These are phyloP conservation scores for Zalaria sp. DNA, from an alignment of 2,329 filamentous ascomycete genomes.

Conservation along the genomic window DNA sequence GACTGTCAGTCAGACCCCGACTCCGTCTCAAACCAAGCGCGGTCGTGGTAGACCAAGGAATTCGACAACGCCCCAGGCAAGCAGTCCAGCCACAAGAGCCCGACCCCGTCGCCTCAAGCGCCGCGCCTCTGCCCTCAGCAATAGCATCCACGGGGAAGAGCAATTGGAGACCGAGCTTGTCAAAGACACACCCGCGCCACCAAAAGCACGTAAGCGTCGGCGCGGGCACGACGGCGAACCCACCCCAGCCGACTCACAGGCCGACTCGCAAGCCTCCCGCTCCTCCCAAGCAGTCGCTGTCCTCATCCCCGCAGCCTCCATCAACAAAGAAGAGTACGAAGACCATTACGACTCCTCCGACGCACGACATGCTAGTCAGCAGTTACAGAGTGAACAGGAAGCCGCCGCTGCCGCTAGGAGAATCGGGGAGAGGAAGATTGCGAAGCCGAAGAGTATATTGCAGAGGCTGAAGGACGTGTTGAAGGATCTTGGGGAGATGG, in stretches of 20 bases:
- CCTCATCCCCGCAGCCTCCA: not conserved
- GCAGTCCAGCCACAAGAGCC: constrained; percentile 2
- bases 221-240: constrained; percentile 7
- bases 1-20: not conserved
- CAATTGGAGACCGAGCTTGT: constrained; percentile 5
- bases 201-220: constrained; percentile 12
- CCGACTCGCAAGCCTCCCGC: not conserved
- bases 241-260: not conserved
- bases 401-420: not conserved
- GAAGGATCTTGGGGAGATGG: constrained; percentile 37
- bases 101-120: constrained; percentile 11
- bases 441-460: constrained; percentile 36
- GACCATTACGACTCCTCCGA: not conserved
- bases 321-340: not conserved
- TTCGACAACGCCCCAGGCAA: constrained; percentile 7
- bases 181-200: constrained; percentile 10
- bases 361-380: constrained; percentile 3
- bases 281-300: not conserved
- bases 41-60: constrained; percentile 14
- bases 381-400: constrained; percentile 11
- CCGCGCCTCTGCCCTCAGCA: constrained; percentile 12
- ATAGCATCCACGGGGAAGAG: constrained; percentile 3
- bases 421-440: constrained; percentile 15
- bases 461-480: constrained; percentile 42
- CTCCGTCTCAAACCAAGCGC: constrained; percentile 9